Conservation (phyloP, 2,329 filamentous ascomycete species). For the Ophiosphaerella korrae region DNA sequence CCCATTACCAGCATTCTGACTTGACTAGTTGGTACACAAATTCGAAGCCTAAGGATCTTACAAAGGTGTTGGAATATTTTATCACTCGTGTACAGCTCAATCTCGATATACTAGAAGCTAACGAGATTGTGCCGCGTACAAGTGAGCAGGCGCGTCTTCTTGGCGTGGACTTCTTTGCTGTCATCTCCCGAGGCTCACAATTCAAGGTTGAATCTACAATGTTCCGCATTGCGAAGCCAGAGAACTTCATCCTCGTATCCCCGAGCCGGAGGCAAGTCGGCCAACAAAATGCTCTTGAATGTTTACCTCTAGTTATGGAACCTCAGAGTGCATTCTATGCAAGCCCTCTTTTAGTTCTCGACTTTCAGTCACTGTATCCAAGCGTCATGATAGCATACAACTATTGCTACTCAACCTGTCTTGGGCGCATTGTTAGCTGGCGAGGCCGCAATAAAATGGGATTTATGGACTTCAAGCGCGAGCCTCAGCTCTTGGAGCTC, state of each 20-base stretch:
- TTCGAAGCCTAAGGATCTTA: slow-evolving; percentile 69
- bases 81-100: slow-evolving; percentile 76
- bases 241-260: slow-evolving; percentile 89
- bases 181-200: slow-evolving; percentile 92
- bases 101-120: slow-evolving; percentile 87
- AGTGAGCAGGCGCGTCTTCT: slow-evolving; percentile 93
- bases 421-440: slow-evolving; percentile 85
- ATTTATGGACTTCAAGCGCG: slow-evolving; percentile 82
- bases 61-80: slow-evolving; percentile 80
- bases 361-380: slow-evolving; percentile 95
- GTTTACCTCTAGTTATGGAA: slow-evolving; percentile 94
- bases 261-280: slow-evolving; percentile 92
- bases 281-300: slow-evolving; percentile 91
- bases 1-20: slow-evolving; percentile 80
- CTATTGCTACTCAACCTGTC: slow-evolving; percentile 96
- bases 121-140: slow-evolving; percentile 85
- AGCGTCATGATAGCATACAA: slow-evolving; percentile 99
- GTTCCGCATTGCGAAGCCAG: slow-evolving; percentile 97
- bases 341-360: slow-evolving; percentile 85
- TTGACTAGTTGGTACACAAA: slow-evolving; percentile 83
- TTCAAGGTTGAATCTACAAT: slow-evolving; percentile 99
- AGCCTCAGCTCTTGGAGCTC: slow-evolving; percentile 74
- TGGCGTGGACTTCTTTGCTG: slow-evolving; percentile 95
- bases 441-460: slow-evolving; percentile 94
- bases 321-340: slow-evolving; percentile 93